Evolutionary conservation across 192 early-diverging fungal genomes (phyloP).

Genomic region (Backusella sp.): DNA sequence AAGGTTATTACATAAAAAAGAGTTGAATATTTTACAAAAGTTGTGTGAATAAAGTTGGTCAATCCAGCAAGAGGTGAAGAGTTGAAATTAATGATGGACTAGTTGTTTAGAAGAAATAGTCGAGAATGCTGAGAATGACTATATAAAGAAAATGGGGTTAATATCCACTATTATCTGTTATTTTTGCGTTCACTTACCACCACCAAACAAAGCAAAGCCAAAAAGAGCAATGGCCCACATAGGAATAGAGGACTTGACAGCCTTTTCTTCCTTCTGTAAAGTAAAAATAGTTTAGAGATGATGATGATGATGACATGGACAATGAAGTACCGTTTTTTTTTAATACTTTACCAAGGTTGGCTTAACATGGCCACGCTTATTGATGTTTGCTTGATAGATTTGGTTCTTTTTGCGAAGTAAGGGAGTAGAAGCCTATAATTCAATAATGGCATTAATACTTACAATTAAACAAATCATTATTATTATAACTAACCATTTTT

Average conservation of each 20-base stretch:
- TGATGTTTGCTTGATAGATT: constrained; percentile 34
- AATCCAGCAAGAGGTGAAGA: not conserved
- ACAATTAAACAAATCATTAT: not conserved
- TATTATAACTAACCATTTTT: constrained; percentile 1
- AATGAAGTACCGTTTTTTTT: not conserved
- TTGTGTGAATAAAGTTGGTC: not conserved
- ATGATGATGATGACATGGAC: not conserved
- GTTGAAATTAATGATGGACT: not conserved
- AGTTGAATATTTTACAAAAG: not conserved
- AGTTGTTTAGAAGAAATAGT: not conserved
- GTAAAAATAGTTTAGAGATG: not conserved
- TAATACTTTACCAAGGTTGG: constrained; percentile 24
- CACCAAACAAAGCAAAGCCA: constrained; percentile 11
- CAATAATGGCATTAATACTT: not conserved
- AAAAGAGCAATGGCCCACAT: constrained; percentile 21
- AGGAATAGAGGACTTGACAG: constrained; percentile 16
- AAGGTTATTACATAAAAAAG: not conserved
- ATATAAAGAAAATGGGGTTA: not conserved
- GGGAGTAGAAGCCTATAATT: constrained; percentile 27
- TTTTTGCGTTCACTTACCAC: constrained; percentile 2
- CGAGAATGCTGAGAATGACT: not conserved
- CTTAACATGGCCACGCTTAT: constrained; percentile 38
- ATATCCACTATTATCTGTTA: not conserved
- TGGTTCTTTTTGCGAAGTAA: constrained; percentile 37
- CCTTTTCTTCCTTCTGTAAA: constrained; percentile 25